Evolutionary conservation across 1,284 basidiomycete species (phyloP).

Genomic region (Austroboletus niveus): DNA sequence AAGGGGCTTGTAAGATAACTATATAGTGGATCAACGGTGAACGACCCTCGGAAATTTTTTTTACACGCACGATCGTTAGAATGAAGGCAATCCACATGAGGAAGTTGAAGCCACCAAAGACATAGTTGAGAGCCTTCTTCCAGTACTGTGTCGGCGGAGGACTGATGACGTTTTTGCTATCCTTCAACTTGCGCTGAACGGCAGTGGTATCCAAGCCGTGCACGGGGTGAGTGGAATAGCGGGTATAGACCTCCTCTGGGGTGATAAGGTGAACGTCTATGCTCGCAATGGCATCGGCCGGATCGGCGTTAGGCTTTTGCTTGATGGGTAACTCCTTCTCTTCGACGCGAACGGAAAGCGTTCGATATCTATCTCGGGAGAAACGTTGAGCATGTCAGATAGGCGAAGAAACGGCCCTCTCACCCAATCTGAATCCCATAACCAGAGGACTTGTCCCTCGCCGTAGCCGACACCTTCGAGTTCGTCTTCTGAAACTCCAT

Average conservation of each 20-base stretch:
- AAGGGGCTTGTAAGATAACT: conserved; percentile 47
- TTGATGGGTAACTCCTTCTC: conserved; percentile 17
- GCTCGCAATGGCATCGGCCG: conserved; percentile 39
- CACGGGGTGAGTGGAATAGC: conserved; percentile 42
- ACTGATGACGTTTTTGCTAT: conserved; percentile 50
- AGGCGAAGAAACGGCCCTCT: background rate
- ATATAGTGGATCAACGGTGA: background rate
- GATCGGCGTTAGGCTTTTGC: conserved; percentile 23
- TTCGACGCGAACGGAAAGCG: conserved; percentile 42
- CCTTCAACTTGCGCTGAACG: conserved; percentile 39
- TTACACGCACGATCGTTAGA: conserved; percentile 39
- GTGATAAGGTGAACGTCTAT: conserved; percentile 49
- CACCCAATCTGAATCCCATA: conserved; percentile 35
- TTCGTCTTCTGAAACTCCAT: conserved; percentile 19
- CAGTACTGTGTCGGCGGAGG: conserved; percentile 46
- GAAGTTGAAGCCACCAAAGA: conserved; percentile 55
- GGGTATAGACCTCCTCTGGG: conserved; percentile 40
- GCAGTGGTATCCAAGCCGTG: conserved; percentile 46
- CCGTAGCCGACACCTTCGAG: conserved; percentile 16
- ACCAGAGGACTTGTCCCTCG: conserved; percentile 15
- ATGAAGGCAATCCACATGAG: conserved; percentile 53
- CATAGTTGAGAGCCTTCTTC: conserved; percentile 48
- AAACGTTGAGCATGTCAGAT: background rate
- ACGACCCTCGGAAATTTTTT: background rate
- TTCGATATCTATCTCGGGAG: conserved; percentile 36